Evolutionary conservation across 371 early-diverging fungal genomes (phyloP).

Genomic region (Chytridium lagenaria): DNA sequence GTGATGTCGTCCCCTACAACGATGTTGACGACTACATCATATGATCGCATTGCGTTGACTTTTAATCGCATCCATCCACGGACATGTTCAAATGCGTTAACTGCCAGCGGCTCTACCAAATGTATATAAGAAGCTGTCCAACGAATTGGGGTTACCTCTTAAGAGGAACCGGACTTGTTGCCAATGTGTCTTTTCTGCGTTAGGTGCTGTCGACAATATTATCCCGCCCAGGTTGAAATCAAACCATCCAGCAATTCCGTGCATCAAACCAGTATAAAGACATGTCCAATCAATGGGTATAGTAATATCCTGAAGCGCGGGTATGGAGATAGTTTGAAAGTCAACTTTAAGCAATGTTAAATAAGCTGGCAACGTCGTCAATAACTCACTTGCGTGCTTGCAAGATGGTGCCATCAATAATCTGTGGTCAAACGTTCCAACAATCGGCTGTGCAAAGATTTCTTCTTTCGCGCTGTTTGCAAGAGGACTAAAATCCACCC

Average conservation of each 20-base stretch:
- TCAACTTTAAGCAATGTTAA: constrained; percentile 61
- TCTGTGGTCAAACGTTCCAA: constrained; percentile 91
- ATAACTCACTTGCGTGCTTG: constrained; percentile 51
- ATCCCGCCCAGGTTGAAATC: constrained; percentile 79
- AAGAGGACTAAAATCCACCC: constrained; percentile 89
- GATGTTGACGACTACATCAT: constrained; percentile 78
- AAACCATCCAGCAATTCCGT: constrained; percentile 98
- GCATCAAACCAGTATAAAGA: constrained; percentile 79
- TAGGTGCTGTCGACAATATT: constrained; percentile 84
- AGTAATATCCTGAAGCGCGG: constrained; percentile 78
- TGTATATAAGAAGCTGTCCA: not conserved
- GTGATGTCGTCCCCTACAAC: constrained; percentile 50
- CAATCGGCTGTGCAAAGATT: constrained; percentile 87
- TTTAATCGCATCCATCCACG: constrained; percentile 84
- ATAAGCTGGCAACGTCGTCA: not conserved
- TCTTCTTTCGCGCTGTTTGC: constrained; percentile 82
- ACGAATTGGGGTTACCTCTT: constrained; percentile 59
- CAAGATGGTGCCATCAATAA: constrained; percentile 74
- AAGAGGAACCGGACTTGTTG: constrained; percentile 95
- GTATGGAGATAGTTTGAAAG: constrained; percentile 79
- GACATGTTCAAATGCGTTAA: constrained; percentile 86
- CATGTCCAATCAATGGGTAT: constrained; percentile 86
- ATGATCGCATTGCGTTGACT: constrained; percentile 91
- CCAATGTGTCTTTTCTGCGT: constrained; percentile 94
- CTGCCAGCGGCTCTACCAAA: constrained; percentile 85